Conservation (phyloP, 1,139 yeast genomes). For the Taiozyma sp. region DNA sequence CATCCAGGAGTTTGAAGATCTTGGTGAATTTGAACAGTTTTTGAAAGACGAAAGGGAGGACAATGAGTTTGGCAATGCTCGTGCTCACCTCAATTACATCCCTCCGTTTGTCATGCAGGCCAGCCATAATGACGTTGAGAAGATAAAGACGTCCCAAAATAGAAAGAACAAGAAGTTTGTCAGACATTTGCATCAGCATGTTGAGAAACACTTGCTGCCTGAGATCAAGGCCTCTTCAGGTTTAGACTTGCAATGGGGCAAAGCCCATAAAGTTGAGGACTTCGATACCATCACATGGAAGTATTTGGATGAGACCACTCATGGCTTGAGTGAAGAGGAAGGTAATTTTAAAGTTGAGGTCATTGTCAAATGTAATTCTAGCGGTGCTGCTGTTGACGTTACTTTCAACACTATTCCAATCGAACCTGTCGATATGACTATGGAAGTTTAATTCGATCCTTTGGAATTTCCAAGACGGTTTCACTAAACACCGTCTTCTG, state of each 20-base stretch:
- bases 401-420: constrained; percentile 43
- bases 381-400: constrained; percentile 57
- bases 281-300: constrained; percentile 46
- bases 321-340: constrained; percentile 38
- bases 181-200: constrained; percentile 72
- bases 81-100: constrained; percentile 60
- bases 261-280: constrained; percentile 46
- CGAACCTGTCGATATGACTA: constrained; percentile 1
- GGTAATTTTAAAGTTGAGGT: constrained; percentile 51
- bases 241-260: constrained; percentile 47
- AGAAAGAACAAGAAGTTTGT: constrained; percentile 68
- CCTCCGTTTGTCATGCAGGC: constrained; percentile 72
- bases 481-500: neutral
- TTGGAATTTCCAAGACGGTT: neutral
- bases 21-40: constrained; percentile 57
- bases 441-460: neutral
- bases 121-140: constrained; percentile 66
- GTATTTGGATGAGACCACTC: constrained; percentile 47
- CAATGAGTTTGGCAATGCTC: constrained; percentile 65
- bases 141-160: constrained; percentile 69
- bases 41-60: constrained; percentile 74
- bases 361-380: constrained; percentile 53
- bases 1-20: constrained; percentile 49
- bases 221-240: constrained; percentile 65
- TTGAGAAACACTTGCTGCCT: constrained; percentile 63